Base-by-base conservation (phyloP, 495 filamentous ascomycete species). In the Elasticomyces elasticus region DNA sequence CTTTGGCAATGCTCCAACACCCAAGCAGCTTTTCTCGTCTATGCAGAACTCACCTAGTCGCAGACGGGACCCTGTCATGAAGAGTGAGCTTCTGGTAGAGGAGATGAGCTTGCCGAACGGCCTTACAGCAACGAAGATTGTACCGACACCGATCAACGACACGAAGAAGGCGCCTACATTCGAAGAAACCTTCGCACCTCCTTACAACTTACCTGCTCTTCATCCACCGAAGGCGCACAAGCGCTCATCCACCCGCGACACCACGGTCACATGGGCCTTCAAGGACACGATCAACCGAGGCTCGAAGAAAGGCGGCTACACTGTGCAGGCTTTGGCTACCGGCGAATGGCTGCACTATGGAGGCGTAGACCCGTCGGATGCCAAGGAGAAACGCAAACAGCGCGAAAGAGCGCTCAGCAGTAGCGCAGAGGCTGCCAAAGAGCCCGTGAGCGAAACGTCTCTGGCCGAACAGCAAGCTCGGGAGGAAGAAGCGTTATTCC, bases 1-100 rank as follows among this genome's bases (percentile, higher is more conserved):
- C 1, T 83, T 79, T 49, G 83, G 81, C 30, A 81, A 82, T 45
- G 81, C 82, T n/a, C 76, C 79, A 26, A 80, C 79, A 28, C 74
- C 83, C 13, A 85, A 81, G 59, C 87, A 91, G 50, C 73, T 95
- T 15, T 95, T 89, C 67, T 89, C 89, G 13, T 94, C 89, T 67
- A 69, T 89, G 24, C 83, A 84, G 58, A 77, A 78, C 55, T 71
- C 77, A 2, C 26, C 40, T 2, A 43, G 6, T 10, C 24, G 62
- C 22, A 69, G 66, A 20, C 62, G 71, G 13, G 72, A 75, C n/a
- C 58, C 66, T 20, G 61, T 67, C 15, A 52, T 67, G 25, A 65
- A 74, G 52, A 66, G 66, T 0, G 55, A 63, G 9, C 45, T 75
- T 19, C 66, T 72, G 1, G 67, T 94, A 23, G 74, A 72, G 41